These are phyloP conservation scores for Starmerella geochares DNA, from an alignment of 805 yeast genomes.

Conservation along the genomic window DNA sequence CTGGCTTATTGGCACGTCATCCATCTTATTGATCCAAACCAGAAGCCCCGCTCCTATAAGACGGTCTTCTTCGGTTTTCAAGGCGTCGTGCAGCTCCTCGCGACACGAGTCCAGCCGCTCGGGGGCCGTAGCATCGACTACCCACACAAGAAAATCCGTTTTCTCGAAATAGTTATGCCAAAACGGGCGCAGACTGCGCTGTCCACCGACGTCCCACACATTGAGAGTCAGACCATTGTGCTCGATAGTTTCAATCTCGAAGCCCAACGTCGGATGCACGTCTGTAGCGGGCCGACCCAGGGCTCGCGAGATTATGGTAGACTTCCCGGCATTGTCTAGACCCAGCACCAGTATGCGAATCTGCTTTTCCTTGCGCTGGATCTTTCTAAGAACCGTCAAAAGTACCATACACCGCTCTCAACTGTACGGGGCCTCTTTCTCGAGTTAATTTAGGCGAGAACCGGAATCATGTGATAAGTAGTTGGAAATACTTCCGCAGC, in stretches of 20 bases:
- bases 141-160: conserved; percentile 75
- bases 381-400: conserved; percentile 67
- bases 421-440: too few relatives aligned
- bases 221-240: conserved; percentile 30
- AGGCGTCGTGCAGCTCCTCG: conserved; percentile 50
- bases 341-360: conserved; percentile 69
- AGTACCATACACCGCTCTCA: conserved; percentile 54
- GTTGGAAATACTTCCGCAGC: too few relatives aligned
- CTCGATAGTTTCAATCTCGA: conserved; percentile 56
- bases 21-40: conserved; percentile 66
- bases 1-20: conserved; percentile 29
- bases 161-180: conserved; percentile 91
- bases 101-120: conserved; percentile 58
- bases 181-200: conserved; percentile 66
- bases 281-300: conserved; percentile 41
- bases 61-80: conserved; percentile 47
- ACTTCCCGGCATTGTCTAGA: conserved; percentile 83
- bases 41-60: conserved; percentile 60
- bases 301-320: conserved; percentile 61
- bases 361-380: conserved; percentile 69
- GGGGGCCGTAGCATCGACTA: conserved; percentile 56
- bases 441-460: not conserved
- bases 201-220: conserved; percentile 84
- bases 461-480: too few relatives aligned
- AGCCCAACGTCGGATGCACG: conserved; percentile 88